Evolutionary conservation across 1,284 basidiomycete species (phyloP), one percentile per base, ranked within the genome.

Genomic region (Cutaneotrichosporon mucoides): DNA sequence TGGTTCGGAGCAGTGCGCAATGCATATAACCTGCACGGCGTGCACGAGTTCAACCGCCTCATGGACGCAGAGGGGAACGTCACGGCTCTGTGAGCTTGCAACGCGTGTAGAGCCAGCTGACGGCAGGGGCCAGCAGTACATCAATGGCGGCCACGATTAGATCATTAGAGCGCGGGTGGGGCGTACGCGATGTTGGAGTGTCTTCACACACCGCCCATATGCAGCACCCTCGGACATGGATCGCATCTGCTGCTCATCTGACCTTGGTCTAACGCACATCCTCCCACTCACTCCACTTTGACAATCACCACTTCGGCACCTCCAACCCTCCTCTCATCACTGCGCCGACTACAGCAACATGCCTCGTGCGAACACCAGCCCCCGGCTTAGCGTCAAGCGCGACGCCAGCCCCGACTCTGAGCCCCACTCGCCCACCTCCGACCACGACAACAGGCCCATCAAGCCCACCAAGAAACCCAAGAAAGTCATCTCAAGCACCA

Each of bases 31-130:
- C 61, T 75, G 9, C 67, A 68, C 50, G 70, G 68, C 16, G 71
- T 75, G 11, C 57, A 66, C 37, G 66, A 68, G 35, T 55, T 62
- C 13, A 75, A 75, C 61, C 54, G 72, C 11, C 61, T 75, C 46
- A 68, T 75, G 66, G 68, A 71, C 55, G 50, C 47, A 1, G 46
- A 43, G 15, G 72, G 72, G 4, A 55, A 62, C n/a, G 16, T 73
- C 12, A 75, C 73, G 0, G 46, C 61, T 8, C 37, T 73, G 73
- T 75, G 46, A 59, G 70, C 16, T 37, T 10, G 3, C 5, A 11
- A 48, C 8, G 24, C 34, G 9, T 40, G 52, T 41, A 37, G 24
- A 24, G 24, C 24, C 48, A n/a, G 16, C 34, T 43, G 41, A 47
- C 24, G n/a, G 12, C 54, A 68, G 67, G 15, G 69, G 69, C 4